phyloP scores from a whole-genome alignment of 257 asterid species.

The Primulina tabacum region DNA sequence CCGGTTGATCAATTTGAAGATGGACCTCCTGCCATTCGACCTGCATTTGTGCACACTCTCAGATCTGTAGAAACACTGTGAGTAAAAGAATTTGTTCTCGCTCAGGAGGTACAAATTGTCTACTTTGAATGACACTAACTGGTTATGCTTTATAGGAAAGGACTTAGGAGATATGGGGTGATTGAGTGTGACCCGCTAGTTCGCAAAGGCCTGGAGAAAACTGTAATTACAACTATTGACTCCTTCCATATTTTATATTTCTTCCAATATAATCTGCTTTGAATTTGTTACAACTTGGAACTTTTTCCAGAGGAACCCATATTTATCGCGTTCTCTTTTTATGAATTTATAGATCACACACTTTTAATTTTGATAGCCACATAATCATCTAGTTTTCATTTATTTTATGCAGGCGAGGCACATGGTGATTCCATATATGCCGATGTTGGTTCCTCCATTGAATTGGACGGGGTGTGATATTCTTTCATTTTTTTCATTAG shows the following conservation, averaged over 20 bases:
- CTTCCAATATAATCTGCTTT: not conserved
- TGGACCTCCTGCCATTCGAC: slow-evolving; percentile 83
- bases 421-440: slow-evolving; percentile 99
- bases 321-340: not conserved
- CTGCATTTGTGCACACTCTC: slow-evolving; percentile 81
- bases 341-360: slow-evolving; percentile 9
- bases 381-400: slow-evolving; percentile 21
- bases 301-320: not conserved
- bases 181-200: slow-evolving; percentile 95
- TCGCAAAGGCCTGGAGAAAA: slow-evolving; percentile 87
- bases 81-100: slow-evolving; percentile 32
- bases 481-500: slow-evolving; percentile 6
- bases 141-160: slow-evolving; percentile 42
- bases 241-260: not conserved
- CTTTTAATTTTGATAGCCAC: slow-evolving; percentile 6
- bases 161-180: slow-evolving; percentile 83
- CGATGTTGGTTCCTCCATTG: slow-evolving; percentile 93
- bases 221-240: slow-evolving; percentile 45
- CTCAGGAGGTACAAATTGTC: not conserved
- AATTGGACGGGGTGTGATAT: slow-evolving; percentile 83
- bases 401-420: slow-evolving; percentile 73
- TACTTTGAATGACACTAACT: slow-evolving; percentile 12
- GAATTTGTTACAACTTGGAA: slow-evolving; percentile 1
- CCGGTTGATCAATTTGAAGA: slow-evolving; percentile 66
- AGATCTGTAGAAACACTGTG: slow-evolving; percentile 72